Conservation (phyloP, 768 basidiomycete species). For the Naganishia kalamii region DNA sequence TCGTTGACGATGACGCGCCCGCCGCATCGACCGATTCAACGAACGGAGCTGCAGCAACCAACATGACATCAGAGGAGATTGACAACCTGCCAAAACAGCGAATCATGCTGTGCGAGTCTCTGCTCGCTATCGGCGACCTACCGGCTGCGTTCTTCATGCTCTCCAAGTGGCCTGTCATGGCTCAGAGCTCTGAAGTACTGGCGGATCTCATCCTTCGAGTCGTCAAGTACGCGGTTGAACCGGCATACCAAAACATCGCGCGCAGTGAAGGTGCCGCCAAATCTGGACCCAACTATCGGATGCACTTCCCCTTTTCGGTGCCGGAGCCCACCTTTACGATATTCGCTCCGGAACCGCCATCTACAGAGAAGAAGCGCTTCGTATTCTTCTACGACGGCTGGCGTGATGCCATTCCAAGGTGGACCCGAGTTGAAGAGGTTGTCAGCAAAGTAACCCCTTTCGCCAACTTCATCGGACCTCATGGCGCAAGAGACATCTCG, state of each 20-base stretch:
- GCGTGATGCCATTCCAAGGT: slow-evolving; percentile 63
- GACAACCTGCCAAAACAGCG: slow-evolving; percentile 58
- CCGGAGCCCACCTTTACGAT: slow-evolving; percentile 63
- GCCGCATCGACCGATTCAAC: slow-evolving; percentile 24
- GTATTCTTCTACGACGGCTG: slow-evolving; percentile 88
- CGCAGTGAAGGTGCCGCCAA: not conserved
- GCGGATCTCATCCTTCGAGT: slow-evolving; percentile 79
- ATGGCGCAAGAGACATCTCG: slow-evolving; percentile 69
- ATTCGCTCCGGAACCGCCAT: slow-evolving; percentile 72
- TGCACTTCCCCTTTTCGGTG: slow-evolving; percentile 15
- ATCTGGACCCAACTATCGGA: slow-evolving; percentile 13
- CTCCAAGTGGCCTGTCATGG: slow-evolving; percentile 75
- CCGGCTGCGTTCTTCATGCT: slow-evolving; percentile 71
- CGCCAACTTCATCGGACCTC: slow-evolving; percentile 70
- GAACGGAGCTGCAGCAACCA: slow-evolving; percentile 40
- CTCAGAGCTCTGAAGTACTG: slow-evolving; percentile 71
- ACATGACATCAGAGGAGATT: slow-evolving; percentile 25
- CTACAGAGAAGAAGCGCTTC: slow-evolving; percentile 67
- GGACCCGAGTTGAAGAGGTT: slow-evolving; percentile 62
- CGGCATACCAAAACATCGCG: slow-evolving; percentile 53
- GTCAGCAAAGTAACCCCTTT: slow-evolving; percentile 70
- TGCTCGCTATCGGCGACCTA: slow-evolving; percentile 81
- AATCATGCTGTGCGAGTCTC: slow-evolving; percentile 64
- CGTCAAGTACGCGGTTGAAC: slow-evolving; percentile 61
- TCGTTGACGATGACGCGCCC: slow-evolving; percentile 18